Evolutionary conservation across 306 rosid genomes (phyloP).

Genomic region (Heteromeles arbutifolia): DNA sequence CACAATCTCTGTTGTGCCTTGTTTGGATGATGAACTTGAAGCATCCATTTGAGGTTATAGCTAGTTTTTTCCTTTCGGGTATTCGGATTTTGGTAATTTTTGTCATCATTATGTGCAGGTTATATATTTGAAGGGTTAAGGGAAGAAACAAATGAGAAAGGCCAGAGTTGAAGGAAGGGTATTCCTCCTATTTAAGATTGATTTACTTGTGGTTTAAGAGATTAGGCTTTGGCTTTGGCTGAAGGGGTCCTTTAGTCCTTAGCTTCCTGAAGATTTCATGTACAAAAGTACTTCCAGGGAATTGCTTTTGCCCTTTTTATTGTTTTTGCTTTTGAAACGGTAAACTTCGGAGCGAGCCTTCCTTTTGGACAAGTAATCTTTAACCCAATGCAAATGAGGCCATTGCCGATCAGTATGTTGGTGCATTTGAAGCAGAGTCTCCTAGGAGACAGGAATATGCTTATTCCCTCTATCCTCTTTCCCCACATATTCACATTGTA

Average conservation of each 20-base stretch:
- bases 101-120: not conserved
- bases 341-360: conserved; percentile 33
- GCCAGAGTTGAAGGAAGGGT: conserved; percentile 24
- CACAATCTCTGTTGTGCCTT: conserved; percentile 53
- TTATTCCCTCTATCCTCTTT: not conserved
- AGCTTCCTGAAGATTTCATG: conserved; percentile 44
- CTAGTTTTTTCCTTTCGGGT: not conserved
- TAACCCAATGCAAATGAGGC: conserved; percentile 1
- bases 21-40: conserved; percentile 28
- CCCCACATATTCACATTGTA: not conserved
- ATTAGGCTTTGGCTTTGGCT: conserved; percentile 30
- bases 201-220: conserved; percentile 47
- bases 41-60: conserved; percentile 28
- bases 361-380: conserved; percentile 20
- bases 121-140: conserved; percentile 10
- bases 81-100: conserved; percentile 1
- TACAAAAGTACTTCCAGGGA: conserved; percentile 28
- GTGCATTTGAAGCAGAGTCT: conserved; percentile 25
- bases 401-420: conserved; percentile 17
- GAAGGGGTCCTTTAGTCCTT: conserved; percentile 42
- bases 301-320: conserved; percentile 11
- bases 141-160: conserved; percentile 12
- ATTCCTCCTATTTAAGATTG: conserved; percentile 42
- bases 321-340: conserved; percentile 23
- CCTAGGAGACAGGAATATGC: not conserved